Base-by-base conservation (phyloP, 139 green algal species). In the Yamagishiella unicocca region DNA sequence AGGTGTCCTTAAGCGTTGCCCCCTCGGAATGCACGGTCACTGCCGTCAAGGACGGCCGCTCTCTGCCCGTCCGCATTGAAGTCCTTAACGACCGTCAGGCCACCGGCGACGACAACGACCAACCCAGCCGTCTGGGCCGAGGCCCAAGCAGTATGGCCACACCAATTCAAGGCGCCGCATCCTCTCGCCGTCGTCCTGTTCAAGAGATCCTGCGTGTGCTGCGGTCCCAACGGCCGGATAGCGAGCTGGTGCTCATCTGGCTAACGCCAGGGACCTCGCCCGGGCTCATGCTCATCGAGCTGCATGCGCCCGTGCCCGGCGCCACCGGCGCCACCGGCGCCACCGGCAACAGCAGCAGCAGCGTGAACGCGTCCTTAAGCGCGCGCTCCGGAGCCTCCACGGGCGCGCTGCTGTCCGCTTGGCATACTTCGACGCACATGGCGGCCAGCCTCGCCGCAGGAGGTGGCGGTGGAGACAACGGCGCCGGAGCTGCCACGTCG, bases 191-290 rank as follows among this genome's bases (percentile, higher is more conserved):
- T 5, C 38, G 24, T 8, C 38, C 70, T 1, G 70, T 25, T 25
- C 38, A 17, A 17, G 25, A 37, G 17, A 24, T 54, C 33, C 38
- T 54, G 24, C 70, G 54, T 14, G 38, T 58, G 33, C 43, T 86
- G 3, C 80, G 31, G 1, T 68, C 80, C 3, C 64, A 86, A 40
- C 62, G 43, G 0, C 31, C 80, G 8, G 80, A 86, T 45, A 68
- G 43, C 43, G 80, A 86, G 64, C 42, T 86, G 3, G 64, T 86
- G 21, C 64, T 86, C 40, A 86, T 86, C 17, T 86, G 80, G 80
- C 35, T 86, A 3, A 31, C 24, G 43, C 80, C 80, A 0, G 80
- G 80, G 29, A 46, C 6, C 14, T 6, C n/a, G 22, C 62, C 80
- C 31, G 80, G 80, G 21, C 45, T 86, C 2, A 50, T 86, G 21